These are phyloP conservation scores for Sugiyamaella paludigena DNA, from an alignment of 1,139 yeast species.

Conservation along the genomic window DNA sequence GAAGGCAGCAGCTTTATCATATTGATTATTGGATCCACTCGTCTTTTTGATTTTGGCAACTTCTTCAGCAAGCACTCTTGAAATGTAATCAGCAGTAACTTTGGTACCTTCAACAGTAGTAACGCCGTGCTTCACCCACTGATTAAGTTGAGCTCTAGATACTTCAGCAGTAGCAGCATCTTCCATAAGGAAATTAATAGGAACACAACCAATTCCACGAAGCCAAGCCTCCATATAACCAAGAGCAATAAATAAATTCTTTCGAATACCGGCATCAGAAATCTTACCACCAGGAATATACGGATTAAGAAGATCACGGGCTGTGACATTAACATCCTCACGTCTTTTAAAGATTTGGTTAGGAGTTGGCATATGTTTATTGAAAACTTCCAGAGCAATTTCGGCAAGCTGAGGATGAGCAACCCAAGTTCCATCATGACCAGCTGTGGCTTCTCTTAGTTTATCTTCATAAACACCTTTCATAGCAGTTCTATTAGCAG, in stretches of 20 bases:
- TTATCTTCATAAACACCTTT: constrained; percentile 71
- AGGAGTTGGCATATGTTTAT: constrained; percentile 80
- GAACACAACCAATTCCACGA: constrained; percentile 76
- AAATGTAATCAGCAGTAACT: constrained; percentile 58
- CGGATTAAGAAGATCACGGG: constrained; percentile 69
- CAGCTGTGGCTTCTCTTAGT: constrained; percentile 69
- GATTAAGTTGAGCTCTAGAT: constrained; percentile 77
- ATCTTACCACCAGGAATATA: constrained; percentile 61
- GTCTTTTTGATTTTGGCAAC: constrained; percentile 53
- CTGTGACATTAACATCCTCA: constrained; percentile 50
- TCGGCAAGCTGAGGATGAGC: constrained; percentile 79
- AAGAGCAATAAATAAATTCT: constrained; percentile 68
- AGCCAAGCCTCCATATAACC: constrained; percentile 84
- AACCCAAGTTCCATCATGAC: constrained; percentile 82
- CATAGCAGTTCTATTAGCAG: constrained; percentile 64
- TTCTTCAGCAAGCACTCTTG: constrained; percentile 59
- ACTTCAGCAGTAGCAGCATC: constrained; percentile 89
- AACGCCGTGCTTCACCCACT: constrained; percentile 78
- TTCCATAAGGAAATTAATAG: constrained; percentile 81
- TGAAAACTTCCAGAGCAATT: constrained; percentile 72
- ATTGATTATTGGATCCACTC: constrained; percentile 54
- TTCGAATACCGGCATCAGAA: constrained; percentile 71
- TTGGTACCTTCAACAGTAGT: constrained; percentile 57
- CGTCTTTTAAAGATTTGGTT: constrained; percentile 68
- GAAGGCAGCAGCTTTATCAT: constrained; percentile 47